phyloP scores from a whole-genome alignment of 139 green algal genomes.

The Tetradesmus obliquus region DNA sequence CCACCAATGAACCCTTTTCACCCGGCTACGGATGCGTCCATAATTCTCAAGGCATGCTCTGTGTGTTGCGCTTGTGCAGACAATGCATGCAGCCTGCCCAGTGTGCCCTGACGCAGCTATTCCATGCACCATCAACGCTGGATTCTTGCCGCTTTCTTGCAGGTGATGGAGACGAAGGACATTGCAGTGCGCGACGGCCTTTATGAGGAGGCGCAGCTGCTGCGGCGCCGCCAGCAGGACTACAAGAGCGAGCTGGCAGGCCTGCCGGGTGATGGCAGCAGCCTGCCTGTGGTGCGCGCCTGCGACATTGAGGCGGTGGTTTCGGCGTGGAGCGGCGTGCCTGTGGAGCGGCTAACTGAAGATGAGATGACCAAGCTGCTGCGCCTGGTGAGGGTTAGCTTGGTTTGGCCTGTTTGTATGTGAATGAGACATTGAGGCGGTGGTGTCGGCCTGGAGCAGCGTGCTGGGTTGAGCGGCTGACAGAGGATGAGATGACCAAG shows the following conservation, averaged over 20 bases:
- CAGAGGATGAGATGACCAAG: constrained; percentile 84
- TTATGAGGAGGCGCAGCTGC: constrained; percentile 87
- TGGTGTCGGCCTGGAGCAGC: constrained; percentile 90
- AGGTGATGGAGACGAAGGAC: constrained; percentile 87
- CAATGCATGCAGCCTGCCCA: too few species aligned
- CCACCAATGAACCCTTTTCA: too few species aligned
- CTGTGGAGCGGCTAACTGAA: constrained; percentile 85
- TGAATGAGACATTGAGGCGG: constrained; percentile 75
- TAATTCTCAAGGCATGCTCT: not conserved
- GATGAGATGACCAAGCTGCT: constrained; percentile 90
- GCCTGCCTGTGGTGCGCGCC: constrained; percentile 77
- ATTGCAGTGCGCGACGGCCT: constrained; percentile 75
- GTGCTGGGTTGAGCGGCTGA: constrained; percentile 90
- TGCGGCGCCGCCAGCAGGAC: constrained; percentile 66
- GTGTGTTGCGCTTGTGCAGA: not conserved
- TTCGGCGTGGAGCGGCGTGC: constrained; percentile 91
- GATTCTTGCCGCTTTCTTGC: not conserved
- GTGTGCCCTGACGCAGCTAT: too few species aligned
- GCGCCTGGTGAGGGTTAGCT: constrained; percentile 78
- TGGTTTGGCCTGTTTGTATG: not conserved
- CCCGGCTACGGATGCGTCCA: not conserved
- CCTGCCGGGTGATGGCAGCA: constrained; percentile 36
- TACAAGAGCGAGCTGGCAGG: constrained; percentile 65
- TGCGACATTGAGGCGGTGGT: constrained; percentile 94
- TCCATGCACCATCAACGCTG: too few species aligned